Base-by-base conservation (phyloP, 192 early-diverging fungal genomes). In the Geranomyces variabilis region DNA sequence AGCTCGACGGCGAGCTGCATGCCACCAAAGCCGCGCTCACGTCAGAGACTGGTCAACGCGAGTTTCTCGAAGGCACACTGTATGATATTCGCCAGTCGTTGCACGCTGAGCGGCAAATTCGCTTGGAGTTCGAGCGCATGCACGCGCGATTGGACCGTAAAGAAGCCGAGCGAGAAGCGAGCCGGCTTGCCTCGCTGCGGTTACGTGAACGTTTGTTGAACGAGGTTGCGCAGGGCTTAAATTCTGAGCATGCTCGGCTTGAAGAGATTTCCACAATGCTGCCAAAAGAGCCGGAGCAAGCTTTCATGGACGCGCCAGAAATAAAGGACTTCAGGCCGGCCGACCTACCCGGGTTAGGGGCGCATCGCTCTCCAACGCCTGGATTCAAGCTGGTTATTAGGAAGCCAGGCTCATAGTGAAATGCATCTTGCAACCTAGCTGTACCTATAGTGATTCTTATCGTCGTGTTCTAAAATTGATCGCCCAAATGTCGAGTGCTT, bases 91-190 rank as follows among this genome's bases (percentile, higher is more conserved):
- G 81, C 13, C 64, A 56, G 29, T 26, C 57, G 2, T 73, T 79
- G 19, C 51, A 80, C 63, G 55, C 76, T 8, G 85, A 86, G 72
- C 75, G 79, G n/a, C 66, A 77, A 56, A 69, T 83, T 19, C 53
- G 84, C 30, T 57, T 79, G 24, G 81, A 86, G 59, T 74, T 81
- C 43, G 84, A 86, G 66, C 71, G 81, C 10, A 73, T 81, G 75
- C 76, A 80, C 51, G 30, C 62, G 15, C 45, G 75, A 31, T 47
- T 83, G 12, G 76, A 83, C 43, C 71, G 74, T 29, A 56, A 60
- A 4, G 74, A 75, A 33, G 75, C 70, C 2, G 60, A 58, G n/a
- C 63, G 77, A n/a, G 78, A 76, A 55, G 31, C 70, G 45, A 77
- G 78, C 62, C 58, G 61, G 14, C 60, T 79, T 10, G 68, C 41